Base-by-base conservation (phyloP, 2,329 filamentous ascomycete genomes). In the Aspergillus quadrilineatus region DNA sequence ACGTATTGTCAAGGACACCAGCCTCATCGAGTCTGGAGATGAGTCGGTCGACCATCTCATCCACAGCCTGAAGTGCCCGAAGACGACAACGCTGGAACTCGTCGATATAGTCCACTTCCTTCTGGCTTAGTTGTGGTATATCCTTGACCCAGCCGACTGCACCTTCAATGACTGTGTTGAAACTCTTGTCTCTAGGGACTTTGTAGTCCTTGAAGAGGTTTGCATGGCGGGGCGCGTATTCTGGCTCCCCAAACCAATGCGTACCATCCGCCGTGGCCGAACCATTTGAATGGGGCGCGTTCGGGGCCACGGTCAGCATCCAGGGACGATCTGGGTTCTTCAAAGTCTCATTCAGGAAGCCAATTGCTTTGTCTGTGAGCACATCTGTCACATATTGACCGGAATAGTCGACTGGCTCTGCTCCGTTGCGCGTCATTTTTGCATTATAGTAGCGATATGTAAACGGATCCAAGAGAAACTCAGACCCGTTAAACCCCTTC, bases 401-500 rank as follows among this genome's bases (percentile, higher is more conserved):
- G 32, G 80, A 73, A 58, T 82, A 81, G 57, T 77, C 80, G 4
- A 80, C 75, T 1, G 84, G 84, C 0, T 73, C 64, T 0, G 82
- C 77, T 0, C 77, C 72, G 61, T 89, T 86, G 12, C 82, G 78
- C 43, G 84, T 80, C 69, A 85, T 86, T 6, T 80, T 84, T 1
- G 81, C 77, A 63, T 88, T 86, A 41, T 84, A 77, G 67, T 89
- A 90, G 39, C 80, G 73, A 64, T 89, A 89, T 0, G 87, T 89
- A 62, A 79, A 82, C 0, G 87, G 86, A 58, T 89, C 86, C 1
- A 89, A 74, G 1, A 88, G 73, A 60, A 87, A 82, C 58, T 81
- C 80, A 5, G 80, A 83, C 6, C 77, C 78, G 10, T 79, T 87
- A 77, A 84, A 89, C 0, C 86, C 86, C 0, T 76, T 78, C 0